Evolutionary conservation across 768 basidiomycete genomes (phyloP).

Genomic region (Rhodotorula graminis): DNA sequence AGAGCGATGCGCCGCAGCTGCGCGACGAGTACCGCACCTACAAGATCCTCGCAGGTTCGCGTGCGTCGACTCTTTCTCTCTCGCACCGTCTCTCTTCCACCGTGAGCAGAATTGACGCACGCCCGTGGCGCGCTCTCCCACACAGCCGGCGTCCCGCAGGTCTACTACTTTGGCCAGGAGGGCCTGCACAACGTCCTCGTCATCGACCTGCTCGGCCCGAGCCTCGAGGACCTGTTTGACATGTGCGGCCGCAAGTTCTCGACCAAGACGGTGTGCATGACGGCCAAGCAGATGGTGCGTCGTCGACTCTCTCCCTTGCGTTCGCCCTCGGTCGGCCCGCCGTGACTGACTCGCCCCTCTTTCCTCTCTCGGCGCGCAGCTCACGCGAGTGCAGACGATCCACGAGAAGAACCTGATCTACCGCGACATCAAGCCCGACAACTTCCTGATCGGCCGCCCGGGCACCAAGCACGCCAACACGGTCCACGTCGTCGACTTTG

Average conservation of each 20-base stretch:
- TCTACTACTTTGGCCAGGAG: conserved; percentile 99
- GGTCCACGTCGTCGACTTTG: conserved; percentile 74
- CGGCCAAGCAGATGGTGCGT: conserved; percentile 95
- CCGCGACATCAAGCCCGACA: conserved; percentile 99
- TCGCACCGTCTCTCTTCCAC: no score
- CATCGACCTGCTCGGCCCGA: conserved; percentile 94
- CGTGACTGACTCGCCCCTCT: no score
- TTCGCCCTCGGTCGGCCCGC: no score
- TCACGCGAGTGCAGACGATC: conserved; percentile 92
- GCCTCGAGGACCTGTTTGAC: conserved; percentile 95
- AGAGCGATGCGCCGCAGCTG: conserved; percentile 96
- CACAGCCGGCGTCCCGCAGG: conserved; percentile 96
- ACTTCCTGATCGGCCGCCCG: conserved; percentile 93
- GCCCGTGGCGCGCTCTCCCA: no score
- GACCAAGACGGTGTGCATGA: conserved; percentile 98
- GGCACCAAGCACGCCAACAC: conserved; percentile 80
- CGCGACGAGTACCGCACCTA: conserved; percentile 98
- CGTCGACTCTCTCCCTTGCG: neutral
- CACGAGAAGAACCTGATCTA: conserved; percentile 99
- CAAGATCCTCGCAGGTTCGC: conserved; percentile 83
- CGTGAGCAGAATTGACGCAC: no score
- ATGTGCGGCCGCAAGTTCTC: conserved; percentile 98
- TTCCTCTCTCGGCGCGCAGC: conserved; percentile 55
- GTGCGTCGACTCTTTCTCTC: conserved; percentile 58
- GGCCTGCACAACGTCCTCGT: conserved; percentile 98